Evolutionary conservation across 305 asterid species (phyloP), one percentile per base, ranked within the genome.

Genomic region (Caryopteris hybrid): DNA sequence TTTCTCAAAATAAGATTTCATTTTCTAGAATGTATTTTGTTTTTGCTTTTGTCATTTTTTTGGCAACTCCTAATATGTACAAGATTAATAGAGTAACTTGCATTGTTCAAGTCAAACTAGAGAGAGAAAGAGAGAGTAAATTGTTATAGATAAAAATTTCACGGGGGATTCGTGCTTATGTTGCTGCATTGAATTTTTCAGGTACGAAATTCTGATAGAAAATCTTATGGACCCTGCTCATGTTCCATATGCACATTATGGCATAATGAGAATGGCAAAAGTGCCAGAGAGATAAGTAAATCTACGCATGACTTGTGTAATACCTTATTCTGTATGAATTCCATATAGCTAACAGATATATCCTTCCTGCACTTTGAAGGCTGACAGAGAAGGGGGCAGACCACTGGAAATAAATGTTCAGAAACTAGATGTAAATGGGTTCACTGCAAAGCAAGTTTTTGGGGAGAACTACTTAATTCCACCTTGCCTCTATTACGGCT

Each of bases 211-310:
- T 69, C 84, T 93, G 72, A 82, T 73, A 45, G 97, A 93, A 81
- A 93, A 93, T 80, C 89, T 90, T 62, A 93, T 93, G 99, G 99
- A 93, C 77, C 99, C 97, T 64, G 82, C 99, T 68, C 99, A 93
- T 72, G 91, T 87, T 64, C 92, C 89, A 23, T 93, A 93, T 42
- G 93, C 99, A 53, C 99, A 93, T 79, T 80, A 84, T 41, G 92
- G 97, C 73, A 83, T 93, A 66, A 79, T 85, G 95, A 79, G 72
- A 46, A 54, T 46, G 14, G 85, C 77, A 45, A 67, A 77, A 80
- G 62, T 73, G 8, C 93, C 95, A 21, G 80, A 88, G 66, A 92
- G 98, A 90, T 90, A 82, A 88, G 97, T 80, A 76, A 58, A 68
- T 78, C 70, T 74, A 58, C 59, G 60, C 72, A 38, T 68, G 39